Conservation (phyloP, 2,329 filamentous ascomycete species). For the Xylaria sp. region DNA sequence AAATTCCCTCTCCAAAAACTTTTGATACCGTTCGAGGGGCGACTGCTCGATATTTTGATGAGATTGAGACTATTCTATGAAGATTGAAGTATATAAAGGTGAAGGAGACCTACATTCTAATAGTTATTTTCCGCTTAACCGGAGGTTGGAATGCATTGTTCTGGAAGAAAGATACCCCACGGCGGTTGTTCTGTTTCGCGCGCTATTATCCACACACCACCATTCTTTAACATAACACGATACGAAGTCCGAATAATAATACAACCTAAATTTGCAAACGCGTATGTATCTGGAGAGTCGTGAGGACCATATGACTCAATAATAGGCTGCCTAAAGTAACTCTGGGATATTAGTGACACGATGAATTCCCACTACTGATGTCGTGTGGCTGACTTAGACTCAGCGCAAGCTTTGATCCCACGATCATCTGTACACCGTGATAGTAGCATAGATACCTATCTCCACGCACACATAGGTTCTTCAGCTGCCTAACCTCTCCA, state of each 20-base stretch:
- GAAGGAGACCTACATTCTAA: constrained; percentile 22
- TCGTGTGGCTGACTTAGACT: constrained; percentile 8
- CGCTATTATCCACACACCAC: constrained; percentile 23
- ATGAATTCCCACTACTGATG: constrained; percentile 4
- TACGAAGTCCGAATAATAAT: constrained; percentile 31
- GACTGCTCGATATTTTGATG: constrained; percentile 23
- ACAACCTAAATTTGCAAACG: constrained; percentile 19
- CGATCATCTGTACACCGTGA: neutral
- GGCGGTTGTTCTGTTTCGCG: constrained; percentile 35
- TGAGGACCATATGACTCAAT: too few species aligned
- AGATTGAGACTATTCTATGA: constrained; percentile 23
- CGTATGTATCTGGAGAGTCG: too few species aligned
- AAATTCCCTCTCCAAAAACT: constrained; percentile 6
- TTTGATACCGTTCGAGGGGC: constrained; percentile 14
- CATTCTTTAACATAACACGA: constrained; percentile 25
- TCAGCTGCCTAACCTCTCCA: constrained; percentile 8
- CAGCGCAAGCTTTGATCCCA: constrained; percentile 1
- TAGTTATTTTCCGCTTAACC: constrained; percentile 29
- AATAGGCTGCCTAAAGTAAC: too few species aligned
- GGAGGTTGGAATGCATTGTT: constrained; percentile 38
- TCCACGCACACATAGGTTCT: constrained; percentile 6
- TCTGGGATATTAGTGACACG: neutral
- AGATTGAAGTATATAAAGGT: constrained; percentile 28
- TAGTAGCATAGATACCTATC: constrained; percentile 11
- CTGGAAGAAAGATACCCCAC: constrained; percentile 42